phyloP scores from a whole-genome alignment of 2,329 filamentous ascomycete genomes.

The Botryotinia calthae region DNA sequence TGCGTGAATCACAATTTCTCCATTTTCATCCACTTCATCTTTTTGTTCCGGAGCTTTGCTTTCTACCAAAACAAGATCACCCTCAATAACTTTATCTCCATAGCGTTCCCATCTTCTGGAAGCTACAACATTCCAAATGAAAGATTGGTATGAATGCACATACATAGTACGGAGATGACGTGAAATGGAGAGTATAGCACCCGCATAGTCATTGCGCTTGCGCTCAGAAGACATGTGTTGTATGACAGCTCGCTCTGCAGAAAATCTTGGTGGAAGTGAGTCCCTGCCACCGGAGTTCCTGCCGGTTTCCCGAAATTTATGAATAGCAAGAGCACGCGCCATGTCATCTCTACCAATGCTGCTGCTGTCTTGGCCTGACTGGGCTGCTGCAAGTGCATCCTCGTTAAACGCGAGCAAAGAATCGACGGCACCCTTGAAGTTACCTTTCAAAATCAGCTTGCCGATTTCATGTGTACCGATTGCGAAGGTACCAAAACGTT shows the following conservation, averaged over 20 bases:
- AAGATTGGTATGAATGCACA: constrained; percentile 91
- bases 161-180: constrained; percentile 89
- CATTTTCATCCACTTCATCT: constrained; percentile 41
- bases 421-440: constrained; percentile 78
- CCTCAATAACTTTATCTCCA: constrained; percentile 72
- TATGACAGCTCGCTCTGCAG: constrained; percentile 76
- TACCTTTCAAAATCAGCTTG: constrained; percentile 74
- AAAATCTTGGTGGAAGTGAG: constrained; percentile 75
- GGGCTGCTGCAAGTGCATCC: constrained; percentile 55
- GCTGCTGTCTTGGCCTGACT: constrained; percentile 44
- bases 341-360: constrained; percentile 72
- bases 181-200: constrained; percentile 76
- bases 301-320: constrained; percentile 65
- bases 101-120: constrained; percentile 77
- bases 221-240: constrained; percentile 58
- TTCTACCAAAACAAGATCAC: constrained; percentile 61
- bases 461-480: constrained; percentile 85
- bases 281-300: constrained; percentile 53
- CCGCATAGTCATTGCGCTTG: constrained; percentile 65
- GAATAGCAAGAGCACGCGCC: constrained; percentile 73
- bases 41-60: constrained; percentile 25
- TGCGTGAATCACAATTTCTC: constrained; percentile 50
- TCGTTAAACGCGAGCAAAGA: constrained; percentile 72
- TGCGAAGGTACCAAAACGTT: constrained; percentile 87
- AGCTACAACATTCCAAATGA: constrained; percentile 87